Percentiles rank a stretch among this genome's conserved stretches.
phyloP scores from a whole-genome alignment of 2,329 filamentous ascomycete species.

The Pezicula neosporulosa region DNA sequence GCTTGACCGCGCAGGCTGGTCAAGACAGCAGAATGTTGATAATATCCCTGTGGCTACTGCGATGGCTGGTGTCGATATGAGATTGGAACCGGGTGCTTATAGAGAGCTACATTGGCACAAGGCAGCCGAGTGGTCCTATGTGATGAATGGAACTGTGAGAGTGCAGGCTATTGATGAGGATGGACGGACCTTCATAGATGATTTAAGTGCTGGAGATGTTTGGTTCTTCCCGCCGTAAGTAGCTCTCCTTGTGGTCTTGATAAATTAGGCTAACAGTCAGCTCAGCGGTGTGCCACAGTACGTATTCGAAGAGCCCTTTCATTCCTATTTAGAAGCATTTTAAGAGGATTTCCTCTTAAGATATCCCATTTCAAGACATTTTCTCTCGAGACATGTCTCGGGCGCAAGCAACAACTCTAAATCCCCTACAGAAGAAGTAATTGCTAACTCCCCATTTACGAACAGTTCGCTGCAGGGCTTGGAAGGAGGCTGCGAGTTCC shows the following conservation, averaged over 20 bases:
- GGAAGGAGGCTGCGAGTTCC: constrained; percentile 61
- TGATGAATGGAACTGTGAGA: constrained; percentile 67
- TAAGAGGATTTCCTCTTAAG: too few species aligned
- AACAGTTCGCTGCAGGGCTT: constrained; percentile 73
- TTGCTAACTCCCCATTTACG: too few species aligned
- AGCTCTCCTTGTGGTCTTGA: background rate
- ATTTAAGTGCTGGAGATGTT: constrained; percentile 71
- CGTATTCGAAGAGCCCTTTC: too few species aligned
- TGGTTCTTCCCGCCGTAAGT: constrained; percentile 68
- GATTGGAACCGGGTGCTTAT: constrained; percentile 68
- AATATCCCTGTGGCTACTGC: constrained; percentile 65
- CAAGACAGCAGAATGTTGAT: constrained; percentile 66
- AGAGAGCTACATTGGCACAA: constrained; percentile 81
- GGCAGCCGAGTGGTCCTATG: constrained; percentile 75
- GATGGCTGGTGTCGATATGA: constrained; percentile 76
- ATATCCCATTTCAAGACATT: too few species aligned
- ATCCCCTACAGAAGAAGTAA: too few species aligned
- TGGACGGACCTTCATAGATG: constrained; percentile 74
- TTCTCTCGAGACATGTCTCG: too few species aligned
- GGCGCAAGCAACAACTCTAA: too few species aligned
- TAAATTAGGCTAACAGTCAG: background rate
- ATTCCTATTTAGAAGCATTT: too few species aligned
- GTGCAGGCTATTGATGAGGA: constrained; percentile 73
- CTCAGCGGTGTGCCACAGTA: constrained; percentile 70
- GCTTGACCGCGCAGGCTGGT: constrained; percentile 61